These are phyloP conservation scores for Lasiosphaeria ovina DNA, from an alignment of 495 filamentous ascomycete genomes.

Conservation along the genomic window DNA sequence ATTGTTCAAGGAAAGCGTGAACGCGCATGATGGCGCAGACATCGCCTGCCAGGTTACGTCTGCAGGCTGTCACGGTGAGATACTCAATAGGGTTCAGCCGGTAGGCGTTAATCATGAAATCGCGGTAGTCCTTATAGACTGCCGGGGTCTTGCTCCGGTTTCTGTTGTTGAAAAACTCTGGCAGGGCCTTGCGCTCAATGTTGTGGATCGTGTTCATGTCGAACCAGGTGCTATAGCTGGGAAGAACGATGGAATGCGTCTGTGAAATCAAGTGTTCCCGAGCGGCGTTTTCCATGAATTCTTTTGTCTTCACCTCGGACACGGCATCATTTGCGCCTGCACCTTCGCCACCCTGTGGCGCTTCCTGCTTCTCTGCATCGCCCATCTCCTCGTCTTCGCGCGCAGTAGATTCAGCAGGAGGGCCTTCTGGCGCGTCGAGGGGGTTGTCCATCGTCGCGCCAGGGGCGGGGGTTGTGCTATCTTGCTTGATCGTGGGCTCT, in stretches of 20 bases:
- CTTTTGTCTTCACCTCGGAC: slow-evolving; percentile 60
- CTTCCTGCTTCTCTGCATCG: slow-evolving; percentile 60
- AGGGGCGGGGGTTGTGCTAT: slow-evolving; percentile 50
- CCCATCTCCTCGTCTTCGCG: slow-evolving; percentile 85
- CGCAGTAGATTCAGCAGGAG: slow-evolving; percentile 63
- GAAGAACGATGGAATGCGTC: slow-evolving; percentile 90
- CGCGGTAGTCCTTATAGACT: slow-evolving; percentile 98
- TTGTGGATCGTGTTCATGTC: slow-evolving; percentile 90
- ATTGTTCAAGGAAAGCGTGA: slow-evolving; percentile 97
- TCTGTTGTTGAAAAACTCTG: slow-evolving; percentile 96
- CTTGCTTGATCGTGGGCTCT: slow-evolving; percentile 53
- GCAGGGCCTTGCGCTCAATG: slow-evolving; percentile 86
- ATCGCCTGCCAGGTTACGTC: slow-evolving; percentile 92
- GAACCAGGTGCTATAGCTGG: slow-evolving; percentile 96
- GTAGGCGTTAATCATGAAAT: slow-evolving; percentile 99
- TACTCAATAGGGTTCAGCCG: slow-evolving; percentile 93
- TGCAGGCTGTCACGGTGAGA: slow-evolving; percentile 94
- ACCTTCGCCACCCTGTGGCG: slow-evolving; percentile 48
- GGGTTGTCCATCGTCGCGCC: slow-evolving; percentile 71
- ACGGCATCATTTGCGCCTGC: slow-evolving; percentile 37
- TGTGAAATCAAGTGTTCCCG: slow-evolving; percentile 88
- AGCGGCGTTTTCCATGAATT: slow-evolving; percentile 78
- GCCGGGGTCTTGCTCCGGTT: slow-evolving; percentile 97
- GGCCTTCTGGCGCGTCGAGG: slow-evolving; percentile 78
- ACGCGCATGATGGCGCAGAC: slow-evolving; percentile 99